These are phyloP conservation scores for Paramecium biaurelia DNA, from an alignment of 73 alveolate species.

Conservation along the genomic window DNA sequence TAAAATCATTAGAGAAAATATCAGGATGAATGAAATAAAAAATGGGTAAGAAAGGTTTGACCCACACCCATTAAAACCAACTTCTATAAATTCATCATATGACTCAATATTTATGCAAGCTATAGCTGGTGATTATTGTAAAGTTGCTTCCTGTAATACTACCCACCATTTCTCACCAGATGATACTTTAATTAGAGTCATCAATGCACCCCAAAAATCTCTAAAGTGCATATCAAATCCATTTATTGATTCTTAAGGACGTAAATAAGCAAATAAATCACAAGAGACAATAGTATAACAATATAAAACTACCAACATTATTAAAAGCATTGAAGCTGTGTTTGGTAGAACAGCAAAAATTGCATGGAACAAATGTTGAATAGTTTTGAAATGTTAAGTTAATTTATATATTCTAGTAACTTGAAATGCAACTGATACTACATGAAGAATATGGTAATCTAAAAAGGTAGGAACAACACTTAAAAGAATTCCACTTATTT, in stretches of 20 bases:
- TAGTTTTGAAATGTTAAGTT: neutral
- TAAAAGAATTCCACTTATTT: neutral
- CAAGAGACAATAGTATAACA: neutral
- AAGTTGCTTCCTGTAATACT: neutral
- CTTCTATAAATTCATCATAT: conserved; percentile 18
- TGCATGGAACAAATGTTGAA: conserved; percentile 36
- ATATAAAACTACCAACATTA: conserved; percentile 38
- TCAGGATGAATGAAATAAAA: neutral
- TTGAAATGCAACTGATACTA: conserved; percentile 29
- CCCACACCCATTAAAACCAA: conserved; percentile 60
- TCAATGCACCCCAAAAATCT: conserved; percentile 12
- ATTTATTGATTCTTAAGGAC: conserved; percentile 16
- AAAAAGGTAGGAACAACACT: neutral
- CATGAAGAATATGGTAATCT: neutral
- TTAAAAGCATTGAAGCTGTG: conserved; percentile 12
- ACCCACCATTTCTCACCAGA: conserved; percentile 54
- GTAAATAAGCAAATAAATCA: conserved; percentile 58
- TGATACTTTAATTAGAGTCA: conserved; percentile 55
- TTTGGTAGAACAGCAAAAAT: conserved; percentile 58
- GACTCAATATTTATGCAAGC: conserved; percentile 35
- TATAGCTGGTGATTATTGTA: neutral
- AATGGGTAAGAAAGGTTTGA: conserved; percentile 17
- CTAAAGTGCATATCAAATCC: conserved; percentile 59
- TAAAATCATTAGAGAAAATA: conserved; percentile 48
- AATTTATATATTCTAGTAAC: conserved; percentile 27